Evolutionary conservation across 306 rosid genomes (phyloP).

Genomic region (Senna siamea): DNA sequence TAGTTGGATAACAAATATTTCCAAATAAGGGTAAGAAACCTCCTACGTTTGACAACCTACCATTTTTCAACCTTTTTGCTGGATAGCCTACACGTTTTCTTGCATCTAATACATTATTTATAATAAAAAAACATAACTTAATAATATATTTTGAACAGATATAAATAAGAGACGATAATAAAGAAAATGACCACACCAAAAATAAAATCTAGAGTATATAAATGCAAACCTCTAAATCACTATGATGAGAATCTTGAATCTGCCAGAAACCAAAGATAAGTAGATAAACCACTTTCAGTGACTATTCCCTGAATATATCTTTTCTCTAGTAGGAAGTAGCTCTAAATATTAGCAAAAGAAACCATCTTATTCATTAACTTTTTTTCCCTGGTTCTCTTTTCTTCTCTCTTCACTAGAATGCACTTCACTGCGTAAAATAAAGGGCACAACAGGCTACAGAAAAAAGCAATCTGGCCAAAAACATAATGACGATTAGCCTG

Average conservation of each 20-base stretch:
- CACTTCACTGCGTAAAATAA: slow-evolving; percentile 12
- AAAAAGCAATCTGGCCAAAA: slow-evolving; percentile 28
- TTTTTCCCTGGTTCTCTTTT: neutral
- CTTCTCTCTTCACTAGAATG: slow-evolving; percentile 8
- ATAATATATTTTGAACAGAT: neutral
- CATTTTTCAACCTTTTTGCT: neutral
- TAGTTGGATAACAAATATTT: neutral
- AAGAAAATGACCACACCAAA: neutral
- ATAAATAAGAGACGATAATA: neutral
- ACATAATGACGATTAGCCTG: slow-evolving; percentile 1
- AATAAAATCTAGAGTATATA: neutral
- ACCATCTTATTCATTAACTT: neutral
- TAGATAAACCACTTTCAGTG: slow-evolving; percentile 11
- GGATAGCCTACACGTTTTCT: neutral
- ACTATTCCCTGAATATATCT: slow-evolving; percentile 9
- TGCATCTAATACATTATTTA: slow-evolving; percentile 6
- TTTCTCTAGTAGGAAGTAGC: neutral
- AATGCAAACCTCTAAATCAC: slow-evolving; percentile 13
- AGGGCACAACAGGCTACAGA: slow-evolving; percentile 9
- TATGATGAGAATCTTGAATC: neutral
- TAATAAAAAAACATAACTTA: neutral
- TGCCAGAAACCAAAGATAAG: slow-evolving; percentile 12
- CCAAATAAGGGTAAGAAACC: slow-evolving; percentile 1
- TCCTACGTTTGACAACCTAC: neutral
- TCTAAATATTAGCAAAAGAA: slow-evolving; percentile 20